Conservation (phyloP, 164 flowering plant genomes). For the Vitis labrusca region DNA sequence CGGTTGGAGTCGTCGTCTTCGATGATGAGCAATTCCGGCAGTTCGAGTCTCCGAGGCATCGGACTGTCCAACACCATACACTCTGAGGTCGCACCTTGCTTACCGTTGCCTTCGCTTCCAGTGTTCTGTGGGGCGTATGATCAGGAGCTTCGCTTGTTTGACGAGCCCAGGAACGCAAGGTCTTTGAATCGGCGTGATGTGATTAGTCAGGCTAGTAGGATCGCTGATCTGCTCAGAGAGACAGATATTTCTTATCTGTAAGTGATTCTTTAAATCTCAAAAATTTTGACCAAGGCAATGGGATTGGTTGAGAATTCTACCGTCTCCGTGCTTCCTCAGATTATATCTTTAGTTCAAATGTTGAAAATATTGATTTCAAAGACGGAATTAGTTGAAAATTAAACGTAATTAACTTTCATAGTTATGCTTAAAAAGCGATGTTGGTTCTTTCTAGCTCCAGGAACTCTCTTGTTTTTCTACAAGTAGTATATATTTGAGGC, state of each 20-base stretch:
- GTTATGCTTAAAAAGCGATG: too few species aligned
- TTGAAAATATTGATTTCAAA: too few species aligned
- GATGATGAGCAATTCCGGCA: conserved; percentile 28
- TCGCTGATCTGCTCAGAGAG: conserved; percentile 72
- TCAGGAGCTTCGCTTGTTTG: conserved; percentile 60
- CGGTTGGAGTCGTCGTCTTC: conserved; percentile 5
- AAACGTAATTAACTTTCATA: too few species aligned
- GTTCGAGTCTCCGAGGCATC: conserved; percentile 36
- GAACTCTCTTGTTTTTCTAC: too few species aligned
- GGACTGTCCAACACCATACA: conserved; percentile 73
- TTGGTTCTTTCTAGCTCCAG: too few species aligned
- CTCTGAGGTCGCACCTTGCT: conserved; percentile 76
- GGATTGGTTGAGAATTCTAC: too few species aligned
- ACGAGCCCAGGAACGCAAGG: conserved; percentile 37
- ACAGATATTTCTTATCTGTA: conserved; percentile 91
- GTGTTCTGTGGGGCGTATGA: conserved; percentile 80
- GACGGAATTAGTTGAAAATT: too few species aligned
- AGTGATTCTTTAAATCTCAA: conserved; percentile 26
- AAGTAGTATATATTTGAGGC: too few species aligned
- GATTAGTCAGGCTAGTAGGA: conserved; percentile 59
- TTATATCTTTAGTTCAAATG: too few species aligned
- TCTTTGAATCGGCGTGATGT: conserved; percentile 54
- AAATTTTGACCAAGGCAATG: too few species aligned
- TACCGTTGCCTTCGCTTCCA: conserved; percentile 87
- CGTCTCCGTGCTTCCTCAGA: too few species aligned